Percentiles rank a stretch among this genome's conserved stretches.
Evolutionary conservation across 192 early-diverging fungal species (phyloP).

Genomic region (Coemansia reversa): DNA sequence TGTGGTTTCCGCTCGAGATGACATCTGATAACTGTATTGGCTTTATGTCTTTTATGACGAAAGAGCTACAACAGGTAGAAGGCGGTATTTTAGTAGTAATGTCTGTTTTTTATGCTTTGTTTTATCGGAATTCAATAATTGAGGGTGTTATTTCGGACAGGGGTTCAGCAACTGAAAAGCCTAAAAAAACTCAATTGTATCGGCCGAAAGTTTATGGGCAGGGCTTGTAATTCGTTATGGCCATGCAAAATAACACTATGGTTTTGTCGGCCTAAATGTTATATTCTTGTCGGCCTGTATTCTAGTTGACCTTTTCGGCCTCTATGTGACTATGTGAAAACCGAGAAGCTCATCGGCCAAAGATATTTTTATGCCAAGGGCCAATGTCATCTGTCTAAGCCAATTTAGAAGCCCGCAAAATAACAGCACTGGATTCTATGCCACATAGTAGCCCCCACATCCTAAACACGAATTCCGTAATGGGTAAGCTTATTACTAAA

Average conservation of each 20-base stretch:
- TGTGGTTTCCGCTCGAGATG: background rate
- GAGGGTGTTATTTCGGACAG: too few relatives aligned
- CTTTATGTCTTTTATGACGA: too few relatives aligned
- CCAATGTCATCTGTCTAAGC: background rate
- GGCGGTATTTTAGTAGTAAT: too few relatives aligned
- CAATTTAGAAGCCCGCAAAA: background rate
- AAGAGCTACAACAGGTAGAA: too few relatives aligned
- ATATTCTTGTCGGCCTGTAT: too few relatives aligned
- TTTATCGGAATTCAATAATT: too few relatives aligned
- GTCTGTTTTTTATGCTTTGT: too few relatives aligned
- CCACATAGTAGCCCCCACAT: background rate
- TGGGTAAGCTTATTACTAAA: too few relatives aligned
- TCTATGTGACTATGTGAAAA: background rate
- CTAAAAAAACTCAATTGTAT: background rate
- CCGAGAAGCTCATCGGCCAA: background rate
- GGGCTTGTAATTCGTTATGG: background rate
- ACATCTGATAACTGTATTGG: background rate
- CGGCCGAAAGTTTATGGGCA: background rate
- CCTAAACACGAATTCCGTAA: too few relatives aligned
- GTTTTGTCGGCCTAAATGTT: too few relatives aligned
- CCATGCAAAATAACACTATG: background rate
- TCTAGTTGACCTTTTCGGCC: too few relatives aligned
- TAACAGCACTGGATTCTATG: background rate
- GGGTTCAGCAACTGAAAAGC: background rate
- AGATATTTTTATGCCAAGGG: background rate